Base-by-base conservation (phyloP, 2,329 filamentous ascomycete genomes). In the Colletotrichum noveboracense region DNA sequence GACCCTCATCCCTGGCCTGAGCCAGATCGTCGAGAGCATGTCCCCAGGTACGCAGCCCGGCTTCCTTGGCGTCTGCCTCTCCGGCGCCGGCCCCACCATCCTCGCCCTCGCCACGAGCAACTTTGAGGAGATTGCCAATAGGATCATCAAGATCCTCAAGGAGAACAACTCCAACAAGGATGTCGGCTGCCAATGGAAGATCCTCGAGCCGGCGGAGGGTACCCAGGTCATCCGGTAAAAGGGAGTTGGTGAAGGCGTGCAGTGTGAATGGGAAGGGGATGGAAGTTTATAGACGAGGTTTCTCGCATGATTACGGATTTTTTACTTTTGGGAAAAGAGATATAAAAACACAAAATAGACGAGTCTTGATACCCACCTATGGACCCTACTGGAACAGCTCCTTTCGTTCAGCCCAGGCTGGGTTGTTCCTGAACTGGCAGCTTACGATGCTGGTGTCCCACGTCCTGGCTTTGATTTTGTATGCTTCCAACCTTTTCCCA, bases 41-140 rank as follows among this genome's bases (percentile, higher is more conserved):
- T 98, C 95, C 13, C 97, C 96, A 32, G 91, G 92, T 81, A 94
- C 94, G 7, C 95, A 98, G 83, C 93, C 94, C 3, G 97, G 97
- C 7, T 91, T 99, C 70, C 90, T 98, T 70, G 97, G 97, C 55
- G 97, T 98, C 77, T 99, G 97, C 84, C 89, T 99, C 30, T 98
- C 96, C 1, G 97, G 97, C 24, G 97, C 97, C 9, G 97, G 97
- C 0, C 97, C 97, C 26, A 98, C 96, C 32, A 98, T 99, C 78
- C 88, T 99, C 60, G 97, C 96, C 5, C 90, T 99, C 55, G 97
- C 97, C 3, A 98, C 96, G 3, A 90, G 93, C 79, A 95, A 98
- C 86, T 98, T 98, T 83, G 93, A 96, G 76, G 89, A 92, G 74
- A 98, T 99, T 80, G 96, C 97, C 5, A 87, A 92, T 66, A 91